Conservation (phyloP, 2,329 filamentous ascomycete genomes). For the Zymoseptoria brevis region DNA sequence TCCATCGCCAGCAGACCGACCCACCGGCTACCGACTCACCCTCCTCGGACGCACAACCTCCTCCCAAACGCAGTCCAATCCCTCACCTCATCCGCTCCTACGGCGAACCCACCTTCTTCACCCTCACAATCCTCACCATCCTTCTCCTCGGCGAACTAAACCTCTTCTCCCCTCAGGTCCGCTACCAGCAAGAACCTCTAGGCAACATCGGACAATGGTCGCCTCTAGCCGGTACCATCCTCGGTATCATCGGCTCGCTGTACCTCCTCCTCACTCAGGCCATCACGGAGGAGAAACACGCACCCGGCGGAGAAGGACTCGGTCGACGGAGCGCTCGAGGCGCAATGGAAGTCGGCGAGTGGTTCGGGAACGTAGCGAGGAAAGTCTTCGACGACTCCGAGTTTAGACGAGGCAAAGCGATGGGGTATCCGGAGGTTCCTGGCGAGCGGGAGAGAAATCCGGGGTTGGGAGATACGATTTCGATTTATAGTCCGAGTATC, state of each 20-base stretch:
- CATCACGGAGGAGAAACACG: slow-evolving; percentile 14
- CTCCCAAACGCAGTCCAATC: background rate
- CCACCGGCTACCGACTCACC: background rate
- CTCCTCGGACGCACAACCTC: background rate
- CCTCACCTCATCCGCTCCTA: slow-evolving; percentile 10
- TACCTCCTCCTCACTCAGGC: slow-evolving; percentile 44
- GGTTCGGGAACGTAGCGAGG: slow-evolving; percentile 42
- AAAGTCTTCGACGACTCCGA: slow-evolving; percentile 44
- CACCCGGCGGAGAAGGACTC: slow-evolving; percentile 2
- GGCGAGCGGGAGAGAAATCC: slow-evolving; percentile 44
- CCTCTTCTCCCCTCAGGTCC: slow-evolving; percentile 51
- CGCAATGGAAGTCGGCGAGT: slow-evolving; percentile 38
- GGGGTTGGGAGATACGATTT: slow-evolving; percentile 11
- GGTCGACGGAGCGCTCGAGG: slow-evolving; percentile 36
- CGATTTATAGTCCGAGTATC: slow-evolving; percentile 6
- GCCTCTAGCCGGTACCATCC: slow-evolving; percentile 50
- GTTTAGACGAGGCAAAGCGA: slow-evolving; percentile 41
- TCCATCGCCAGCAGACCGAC: background rate
- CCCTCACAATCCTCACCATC: slow-evolving; percentile 50
- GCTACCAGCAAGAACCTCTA: slow-evolving; percentile 55
- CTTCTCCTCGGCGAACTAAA: slow-evolving; percentile 57
- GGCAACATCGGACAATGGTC: slow-evolving; percentile 46
- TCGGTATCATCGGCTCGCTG: slow-evolving; percentile 52
- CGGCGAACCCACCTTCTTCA: slow-evolving; percentile 53
- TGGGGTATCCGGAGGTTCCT: slow-evolving; percentile 50